phyloP scores from a whole-genome alignment of 495 filamentous ascomycete genomes.

The Neurospora sp. region DNA sequence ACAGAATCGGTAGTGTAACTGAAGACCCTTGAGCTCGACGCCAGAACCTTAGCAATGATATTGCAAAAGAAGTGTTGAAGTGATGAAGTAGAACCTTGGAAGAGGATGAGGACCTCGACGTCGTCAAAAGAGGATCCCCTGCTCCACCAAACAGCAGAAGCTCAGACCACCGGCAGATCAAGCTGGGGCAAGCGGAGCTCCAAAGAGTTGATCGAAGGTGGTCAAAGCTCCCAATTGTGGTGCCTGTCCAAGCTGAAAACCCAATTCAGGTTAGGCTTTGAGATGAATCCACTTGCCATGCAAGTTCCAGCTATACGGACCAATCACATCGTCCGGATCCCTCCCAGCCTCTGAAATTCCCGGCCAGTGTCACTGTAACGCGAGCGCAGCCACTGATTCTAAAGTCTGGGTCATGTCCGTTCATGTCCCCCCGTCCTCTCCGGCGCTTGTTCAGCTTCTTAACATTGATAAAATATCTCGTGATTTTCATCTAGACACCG shows the following conservation, averaged over 20 bases:
- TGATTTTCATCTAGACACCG: background rate
- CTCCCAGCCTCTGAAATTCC: background rate
- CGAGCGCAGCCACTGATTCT: background rate
- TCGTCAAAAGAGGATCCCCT: background rate
- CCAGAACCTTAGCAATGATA: background rate
- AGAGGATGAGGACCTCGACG: background rate
- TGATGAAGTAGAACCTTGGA: background rate
- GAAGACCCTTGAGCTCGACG: background rate
- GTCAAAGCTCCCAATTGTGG: background rate
- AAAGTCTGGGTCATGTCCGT: background rate
- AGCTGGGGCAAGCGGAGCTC: background rate
- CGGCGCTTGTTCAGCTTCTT: background rate
- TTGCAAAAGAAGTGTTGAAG: background rate
- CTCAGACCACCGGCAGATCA: background rate
- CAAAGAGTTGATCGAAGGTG: background rate
- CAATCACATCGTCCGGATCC: background rate
- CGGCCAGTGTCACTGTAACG: background rate
- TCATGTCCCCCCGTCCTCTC: background rate
- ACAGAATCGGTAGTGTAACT: background rate
- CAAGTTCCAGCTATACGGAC: background rate
- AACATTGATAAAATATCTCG: background rate
- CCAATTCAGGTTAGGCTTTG: background rate
- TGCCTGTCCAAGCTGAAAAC: background rate
- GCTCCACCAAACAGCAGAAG: background rate
- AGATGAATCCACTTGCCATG: background rate